A percentile compares a stretch with the other conserved stretches of the same genome.
Evolutionary conservation across 176 grass and related monocot genomes (phyloP).

Genomic region (Saccharum officinarum): DNA sequence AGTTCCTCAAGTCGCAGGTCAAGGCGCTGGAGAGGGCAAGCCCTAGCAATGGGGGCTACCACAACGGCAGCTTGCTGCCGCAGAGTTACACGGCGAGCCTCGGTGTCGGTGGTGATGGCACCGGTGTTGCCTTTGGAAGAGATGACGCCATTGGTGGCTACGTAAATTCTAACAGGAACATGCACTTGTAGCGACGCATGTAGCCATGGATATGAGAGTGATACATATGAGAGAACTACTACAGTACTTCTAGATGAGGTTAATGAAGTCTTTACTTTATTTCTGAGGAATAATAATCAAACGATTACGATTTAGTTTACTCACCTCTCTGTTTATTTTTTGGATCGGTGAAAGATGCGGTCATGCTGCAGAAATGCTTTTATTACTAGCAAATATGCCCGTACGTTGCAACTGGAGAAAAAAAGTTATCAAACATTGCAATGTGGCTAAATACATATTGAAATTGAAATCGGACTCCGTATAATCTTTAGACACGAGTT

Average conservation of each 20-base stretch:
- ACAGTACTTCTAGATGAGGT: neutral
- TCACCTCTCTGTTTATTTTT: no score
- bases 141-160: conserved; percentile 21
- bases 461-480: no score
- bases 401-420: no score
- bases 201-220: neutral
- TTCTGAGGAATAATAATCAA: no score
- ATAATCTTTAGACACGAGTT: no score
- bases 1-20: conserved; percentile 87
- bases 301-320: no score
- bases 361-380: no score
- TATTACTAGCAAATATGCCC: no score
- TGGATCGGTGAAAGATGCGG: no score
- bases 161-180: conserved; percentile 33
- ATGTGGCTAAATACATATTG: no score
- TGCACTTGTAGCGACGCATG: conserved; percentile 33
- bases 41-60: neutral
- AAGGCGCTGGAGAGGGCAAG: conserved; percentile 34
- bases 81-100: conserved; percentile 12
- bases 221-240: neutral
- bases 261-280: conserved; percentile 24
- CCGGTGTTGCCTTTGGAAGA: conserved; percentile 13
- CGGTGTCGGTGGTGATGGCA: neutral
- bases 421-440: no score
- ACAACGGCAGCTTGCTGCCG: neutral